These are phyloP conservation scores for Eremochloa ophiuroides DNA, from an alignment of 176 grass and related monocot species.

Conservation along the genomic window DNA sequence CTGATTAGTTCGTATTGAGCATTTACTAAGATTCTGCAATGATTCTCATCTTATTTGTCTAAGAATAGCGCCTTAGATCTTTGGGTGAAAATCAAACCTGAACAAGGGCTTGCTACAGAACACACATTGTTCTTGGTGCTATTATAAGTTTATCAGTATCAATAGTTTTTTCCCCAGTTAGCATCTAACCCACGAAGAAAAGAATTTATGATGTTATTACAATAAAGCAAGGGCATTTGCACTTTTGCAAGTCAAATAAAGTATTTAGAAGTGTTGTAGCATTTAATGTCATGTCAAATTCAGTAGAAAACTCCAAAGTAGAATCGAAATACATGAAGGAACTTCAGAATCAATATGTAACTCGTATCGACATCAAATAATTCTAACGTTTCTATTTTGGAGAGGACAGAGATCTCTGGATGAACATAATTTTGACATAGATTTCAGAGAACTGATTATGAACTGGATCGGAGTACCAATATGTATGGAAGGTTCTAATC, in stretches of 20 bases:
- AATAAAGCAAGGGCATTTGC: neutral
- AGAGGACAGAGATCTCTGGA: neutral
- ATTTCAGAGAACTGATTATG: neutral
- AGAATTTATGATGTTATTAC: neutral
- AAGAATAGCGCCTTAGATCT: neutral
- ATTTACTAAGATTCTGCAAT: neutral
- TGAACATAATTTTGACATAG: neutral
- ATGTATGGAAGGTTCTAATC: constrained; percentile 7
- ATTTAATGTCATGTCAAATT: neutral
- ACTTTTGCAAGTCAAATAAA: neutral
- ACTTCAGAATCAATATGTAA: neutral
- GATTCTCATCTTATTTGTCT: neutral
- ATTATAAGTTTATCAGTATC: neutral
- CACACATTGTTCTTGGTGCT: neutral
- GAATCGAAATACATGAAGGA: neutral
- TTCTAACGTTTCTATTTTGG: neutral
- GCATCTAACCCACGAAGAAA: neutral
- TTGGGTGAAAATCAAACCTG: neutral
- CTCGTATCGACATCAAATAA: neutral
- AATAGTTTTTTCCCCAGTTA: neutral
- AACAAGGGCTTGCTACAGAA: neutral
- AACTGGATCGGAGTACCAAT: neutral
- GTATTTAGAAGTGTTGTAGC: neutral
- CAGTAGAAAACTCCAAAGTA: neutral
- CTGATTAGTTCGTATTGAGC: neutral